These are phyloP conservation scores for Ambrosia artemisiifolia DNA, from an alignment of 129 eudicot genomes.

Conservation along the genomic window DNA sequence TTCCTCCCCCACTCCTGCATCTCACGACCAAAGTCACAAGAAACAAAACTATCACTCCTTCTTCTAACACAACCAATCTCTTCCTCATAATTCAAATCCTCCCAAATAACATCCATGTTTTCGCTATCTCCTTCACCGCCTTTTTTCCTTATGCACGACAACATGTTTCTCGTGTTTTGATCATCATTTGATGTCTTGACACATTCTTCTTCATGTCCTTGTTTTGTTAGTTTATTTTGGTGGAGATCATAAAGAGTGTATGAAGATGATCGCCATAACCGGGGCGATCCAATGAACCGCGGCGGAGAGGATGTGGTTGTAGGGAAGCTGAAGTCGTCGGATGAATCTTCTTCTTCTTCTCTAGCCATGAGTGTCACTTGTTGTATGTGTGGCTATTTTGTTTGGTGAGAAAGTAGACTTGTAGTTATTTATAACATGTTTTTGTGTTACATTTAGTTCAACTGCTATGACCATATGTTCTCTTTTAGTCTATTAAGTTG, in stretches of 20 bases:
- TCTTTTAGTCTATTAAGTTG: constrained; percentile 5
- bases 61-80: constrained; percentile 5
- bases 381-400: neutral
- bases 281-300: constrained; percentile 24
- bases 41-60: neutral
- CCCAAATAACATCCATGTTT: constrained; percentile 25
- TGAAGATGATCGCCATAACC: constrained; percentile 21
- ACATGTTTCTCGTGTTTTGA: neutral
- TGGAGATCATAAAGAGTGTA: neutral
- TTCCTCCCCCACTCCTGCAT: neutral
- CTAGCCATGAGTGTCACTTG: neutral
- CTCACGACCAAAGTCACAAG: constrained; percentile 2
- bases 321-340: constrained; percentile 11
- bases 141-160: neutral
- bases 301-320: constrained; percentile 19
- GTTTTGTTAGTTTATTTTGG: neutral
- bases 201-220: neutral
- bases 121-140: neutral
- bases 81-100: constrained; percentile 23
- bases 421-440: neutral
- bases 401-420: constrained; percentile 3
- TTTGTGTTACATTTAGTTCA: constrained; percentile 16
- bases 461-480: neutral
- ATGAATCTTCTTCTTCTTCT: neutral
- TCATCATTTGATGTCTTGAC: neutral